Evolutionary conservation across 768 basidiomycete genomes (phyloP), one percentile per base, ranked within the genome.

Genomic region (Hydnum rufescens): DNA sequence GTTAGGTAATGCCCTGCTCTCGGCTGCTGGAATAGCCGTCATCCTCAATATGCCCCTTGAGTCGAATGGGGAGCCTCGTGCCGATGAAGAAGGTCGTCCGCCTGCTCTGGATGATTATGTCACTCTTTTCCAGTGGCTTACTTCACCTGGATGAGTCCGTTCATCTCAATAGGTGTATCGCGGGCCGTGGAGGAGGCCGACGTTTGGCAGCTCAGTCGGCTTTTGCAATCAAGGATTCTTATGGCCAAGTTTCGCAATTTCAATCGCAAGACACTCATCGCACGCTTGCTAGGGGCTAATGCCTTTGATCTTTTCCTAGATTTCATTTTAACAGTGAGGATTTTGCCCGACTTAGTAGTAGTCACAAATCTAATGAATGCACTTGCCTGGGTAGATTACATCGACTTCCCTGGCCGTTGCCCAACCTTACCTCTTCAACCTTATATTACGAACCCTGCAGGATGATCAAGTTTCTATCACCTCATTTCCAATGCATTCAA

Each of bases 221-320:
- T 42, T 31, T 56, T 58, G 30, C 52, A 54, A 3, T 49, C 54
- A 13, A 51, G 54, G 28, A 55, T 60, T 3, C 51, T 60, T 18
- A 30, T 47, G 2, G 23, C 53, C 1, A 42, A 55, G 1, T 60
- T 59, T 49, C 31, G 29, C 4, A 23, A 51, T 0, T 49, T 55
- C 8, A 28, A 18, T 51, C 53, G 22, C 22, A 44, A 49, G 29
- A 51, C 59, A 4, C 51, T 60, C 2, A 39, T 58, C 1, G 46
- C 55, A 1, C 51, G 52, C 13, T 48, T 60, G 4, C 22, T 58
- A 1, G 49, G 50, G 2, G 59, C 59, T 2, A 53, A 50, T 4
- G 57, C 57, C 0, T 44, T 53, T 1, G 59, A 60, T 42, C 52
- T 60, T 30, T 19, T 26, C 4, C 51, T 58, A n/a, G 57, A 58